Conservation (phyloP, 371 early-diverging fungal species). For the Mucor irregularis region DNA sequence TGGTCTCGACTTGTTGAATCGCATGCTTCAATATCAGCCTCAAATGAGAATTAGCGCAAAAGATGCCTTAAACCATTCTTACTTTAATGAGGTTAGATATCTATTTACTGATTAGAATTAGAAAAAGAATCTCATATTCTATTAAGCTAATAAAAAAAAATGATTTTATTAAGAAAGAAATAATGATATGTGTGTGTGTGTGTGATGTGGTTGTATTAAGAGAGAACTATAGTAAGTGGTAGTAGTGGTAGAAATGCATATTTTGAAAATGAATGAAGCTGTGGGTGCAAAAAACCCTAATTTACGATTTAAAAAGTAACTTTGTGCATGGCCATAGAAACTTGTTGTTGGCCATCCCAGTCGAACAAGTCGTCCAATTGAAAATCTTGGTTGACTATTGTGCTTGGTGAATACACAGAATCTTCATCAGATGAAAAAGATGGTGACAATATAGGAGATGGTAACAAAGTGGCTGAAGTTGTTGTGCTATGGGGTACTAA, state of each 20-base stretch:
- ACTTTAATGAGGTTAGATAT: slow-evolving; percentile 67
- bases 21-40: slow-evolving; percentile 86
- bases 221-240: no score
- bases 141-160: not conserved
- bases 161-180: not conserved
- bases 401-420: slow-evolving; percentile 23
- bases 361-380: slow-evolving; percentile 43
- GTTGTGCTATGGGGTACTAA: not conserved
- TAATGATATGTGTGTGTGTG: no score
- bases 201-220: no score
- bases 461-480: not conserved
- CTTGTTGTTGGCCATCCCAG: slow-evolving; percentile 39
- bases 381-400: slow-evolving; percentile 22
- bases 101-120: slow-evolving; percentile 8
- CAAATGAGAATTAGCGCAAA: slow-evolving; percentile 83
- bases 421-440: slow-evolving; percentile 32
- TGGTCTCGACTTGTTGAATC: slow-evolving; percentile 75
- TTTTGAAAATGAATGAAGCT: not conserved
- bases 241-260: not conserved
- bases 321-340: not conserved
- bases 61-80: slow-evolving; percentile 80
- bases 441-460: slow-evolving; percentile 36
- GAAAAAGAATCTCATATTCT: not conserved
- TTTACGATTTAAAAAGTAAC: slow-evolving; percentile 7
- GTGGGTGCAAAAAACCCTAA: not conserved